phyloP scores from a whole-genome alignment of 108 stramenopile species.

The Epithemia pelagica region DNA sequence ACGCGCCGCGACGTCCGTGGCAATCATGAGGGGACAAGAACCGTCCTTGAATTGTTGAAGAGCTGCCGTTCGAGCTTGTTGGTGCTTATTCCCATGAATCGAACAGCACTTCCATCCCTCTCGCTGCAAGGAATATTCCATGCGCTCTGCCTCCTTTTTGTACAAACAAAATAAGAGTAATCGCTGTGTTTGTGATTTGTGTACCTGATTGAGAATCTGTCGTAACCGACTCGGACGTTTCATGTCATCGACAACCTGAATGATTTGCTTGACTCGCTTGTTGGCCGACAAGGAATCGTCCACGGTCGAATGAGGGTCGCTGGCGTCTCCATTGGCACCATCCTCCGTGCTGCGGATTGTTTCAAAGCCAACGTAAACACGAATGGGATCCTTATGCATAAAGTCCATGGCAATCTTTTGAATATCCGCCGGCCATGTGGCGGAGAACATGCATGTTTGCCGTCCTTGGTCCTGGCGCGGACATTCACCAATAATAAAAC shows the following conservation, averaged over 20 bases:
- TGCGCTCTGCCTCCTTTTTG: slow-evolving; percentile 94
- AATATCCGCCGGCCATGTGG: slow-evolving; percentile 96
- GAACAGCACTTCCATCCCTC: slow-evolving; percentile 74
- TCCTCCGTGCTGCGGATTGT: slow-evolving; percentile 30
- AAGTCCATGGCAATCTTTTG: slow-evolving; percentile 89
- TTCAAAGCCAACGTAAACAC: slow-evolving; percentile 85
- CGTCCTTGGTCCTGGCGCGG: slow-evolving; percentile 48
- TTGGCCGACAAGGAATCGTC: slow-evolving; percentile 93
- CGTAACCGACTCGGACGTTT: slow-evolving; percentile 76
- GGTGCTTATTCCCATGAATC: slow-evolving; percentile 97
- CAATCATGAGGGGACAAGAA: slow-evolving; percentile 83
- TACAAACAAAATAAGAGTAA: slow-evolving; percentile 94
- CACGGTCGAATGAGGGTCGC: slow-evolving; percentile 14
- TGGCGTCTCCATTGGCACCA: slow-evolving; percentile 65
- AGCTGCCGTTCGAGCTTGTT: slow-evolving; percentile 83
- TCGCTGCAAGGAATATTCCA: slow-evolving; percentile 74
- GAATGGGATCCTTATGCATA: slow-evolving; percentile 66
- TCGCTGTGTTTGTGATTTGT: slow-evolving; percentile 48
- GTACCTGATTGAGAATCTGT: slow-evolving; percentile 67
- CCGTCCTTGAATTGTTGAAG: slow-evolving; percentile 89
- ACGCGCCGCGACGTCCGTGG: slow-evolving; percentile 94
- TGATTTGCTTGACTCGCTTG: slow-evolving; percentile 86
- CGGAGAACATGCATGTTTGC: slow-evolving; percentile 96
- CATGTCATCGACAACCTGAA: slow-evolving; percentile 92
- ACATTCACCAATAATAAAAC: slow-evolving; percentile 68